Conservation (phyloP, 805 yeast genomes). For the Myxozyma vanderwaltii region DNA sequence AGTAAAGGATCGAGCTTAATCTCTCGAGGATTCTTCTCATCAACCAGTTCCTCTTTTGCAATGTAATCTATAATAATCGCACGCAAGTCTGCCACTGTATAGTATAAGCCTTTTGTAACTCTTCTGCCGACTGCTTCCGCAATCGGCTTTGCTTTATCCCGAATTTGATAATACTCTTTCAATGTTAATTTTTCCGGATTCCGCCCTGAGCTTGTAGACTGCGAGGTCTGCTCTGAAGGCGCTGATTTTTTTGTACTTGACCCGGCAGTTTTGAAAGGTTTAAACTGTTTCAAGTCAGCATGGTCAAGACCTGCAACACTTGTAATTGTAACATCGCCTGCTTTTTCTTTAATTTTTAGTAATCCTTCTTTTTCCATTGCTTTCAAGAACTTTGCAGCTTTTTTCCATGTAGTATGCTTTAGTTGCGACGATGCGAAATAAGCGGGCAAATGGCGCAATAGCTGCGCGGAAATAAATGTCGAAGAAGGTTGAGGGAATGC, state of each 20-base stretch:
- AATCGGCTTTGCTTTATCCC: slow-evolving; percentile 52
- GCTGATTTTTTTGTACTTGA: slow-evolving; percentile 26
- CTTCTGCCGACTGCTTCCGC: slow-evolving; percentile 51
- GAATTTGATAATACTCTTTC: slow-evolving; percentile 23
- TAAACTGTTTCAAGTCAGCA: slow-evolving; percentile 58
- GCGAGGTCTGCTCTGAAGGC: neutral
- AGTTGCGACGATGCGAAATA: slow-evolving; percentile 45
- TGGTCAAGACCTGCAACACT: slow-evolving; percentile 53
- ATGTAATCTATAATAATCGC: slow-evolving; percentile 59
- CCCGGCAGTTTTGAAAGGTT: slow-evolving; percentile 54
- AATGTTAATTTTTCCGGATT: slow-evolving; percentile 4
- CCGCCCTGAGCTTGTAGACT: neutral
- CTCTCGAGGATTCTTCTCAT: slow-evolving; percentile 54
- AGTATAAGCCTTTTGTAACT: slow-evolving; percentile 45
- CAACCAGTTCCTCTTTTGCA: slow-evolving; percentile 52
- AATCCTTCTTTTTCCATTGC: slow-evolving; percentile 78
- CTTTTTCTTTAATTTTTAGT: slow-evolving; percentile 76
- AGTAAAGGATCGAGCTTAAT: slow-evolving; percentile 60
- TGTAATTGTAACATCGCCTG: slow-evolving; percentile 69
- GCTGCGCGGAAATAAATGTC: slow-evolving; percentile 67
- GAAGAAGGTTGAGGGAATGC: slow-evolving; percentile 74
- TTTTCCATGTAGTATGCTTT: slow-evolving; percentile 87
- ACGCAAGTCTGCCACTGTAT: slow-evolving; percentile 58
- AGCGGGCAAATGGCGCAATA: slow-evolving; percentile 70
- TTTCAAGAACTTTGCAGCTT: slow-evolving; percentile 79